These are phyloP conservation scores for Auriscalpium microsporum DNA, from an alignment of 768 basidiomycete species.

Conservation along the genomic window DNA sequence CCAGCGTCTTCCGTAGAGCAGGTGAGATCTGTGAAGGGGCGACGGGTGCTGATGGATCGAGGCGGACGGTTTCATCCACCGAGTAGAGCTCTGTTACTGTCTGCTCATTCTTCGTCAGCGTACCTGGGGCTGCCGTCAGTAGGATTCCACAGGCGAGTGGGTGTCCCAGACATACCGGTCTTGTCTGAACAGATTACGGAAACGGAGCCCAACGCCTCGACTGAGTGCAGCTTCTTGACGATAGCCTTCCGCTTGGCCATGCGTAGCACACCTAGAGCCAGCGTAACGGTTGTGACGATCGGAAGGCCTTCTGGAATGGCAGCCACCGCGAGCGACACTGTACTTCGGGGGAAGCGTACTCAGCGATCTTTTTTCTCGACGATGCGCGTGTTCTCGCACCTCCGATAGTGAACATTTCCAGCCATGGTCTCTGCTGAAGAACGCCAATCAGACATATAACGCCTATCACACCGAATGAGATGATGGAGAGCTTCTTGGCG, in stretches of 20 bases:
- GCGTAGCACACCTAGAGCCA: constrained; percentile 86
- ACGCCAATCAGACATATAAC: constrained; percentile 88
- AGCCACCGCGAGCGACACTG: constrained; percentile 96
- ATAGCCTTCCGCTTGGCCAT: constrained; percentile 96
- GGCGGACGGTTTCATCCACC: constrained; percentile 69
- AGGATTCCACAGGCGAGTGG: neutral
- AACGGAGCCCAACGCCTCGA: constrained; percentile 88
- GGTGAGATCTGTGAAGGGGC: constrained; percentile 38
- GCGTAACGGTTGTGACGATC: constrained; percentile 94
- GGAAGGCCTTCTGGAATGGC: constrained; percentile 96
- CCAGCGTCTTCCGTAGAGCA: constrained; percentile 66
- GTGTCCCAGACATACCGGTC: constrained; percentile 51
- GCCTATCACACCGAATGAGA: constrained; percentile 93
- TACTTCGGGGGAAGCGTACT: constrained; percentile 12
- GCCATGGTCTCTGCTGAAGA: constrained; percentile 76
- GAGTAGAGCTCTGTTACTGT: constrained; percentile 85
- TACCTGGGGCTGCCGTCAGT: constrained; percentile 37
- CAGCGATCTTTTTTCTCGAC: neutral
- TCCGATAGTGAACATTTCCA: constrained; percentile 99
- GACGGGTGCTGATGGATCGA: constrained; percentile 47
- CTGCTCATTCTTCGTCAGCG: constrained; percentile 92
- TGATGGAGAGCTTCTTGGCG: constrained; percentile 79
- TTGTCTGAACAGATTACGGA: constrained; percentile 99
- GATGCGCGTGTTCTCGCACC: constrained; percentile 40
- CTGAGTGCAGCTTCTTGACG: constrained; percentile 93